Percentiles rank a stretch among this genome's conserved stretches.
phyloP scores from a whole-genome alignment of 306 rosid species.

The Phaseolus lunatus region DNA sequence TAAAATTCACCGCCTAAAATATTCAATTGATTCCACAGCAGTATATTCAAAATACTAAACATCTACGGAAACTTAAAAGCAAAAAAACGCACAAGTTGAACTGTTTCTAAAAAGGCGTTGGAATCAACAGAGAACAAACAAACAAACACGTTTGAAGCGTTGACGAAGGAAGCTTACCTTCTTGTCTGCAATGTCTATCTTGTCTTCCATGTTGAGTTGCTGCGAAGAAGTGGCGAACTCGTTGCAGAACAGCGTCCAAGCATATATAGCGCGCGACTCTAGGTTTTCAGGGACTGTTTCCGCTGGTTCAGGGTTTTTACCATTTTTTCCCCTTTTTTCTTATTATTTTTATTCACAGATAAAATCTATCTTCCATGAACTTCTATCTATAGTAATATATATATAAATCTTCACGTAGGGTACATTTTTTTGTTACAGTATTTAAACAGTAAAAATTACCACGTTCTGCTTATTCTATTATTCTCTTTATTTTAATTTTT shows the following conservation, averaged over 20 bases:
- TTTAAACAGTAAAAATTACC: too few species aligned
- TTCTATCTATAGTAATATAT: too few species aligned
- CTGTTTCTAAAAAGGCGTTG: neutral
- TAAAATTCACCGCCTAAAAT: neutral
- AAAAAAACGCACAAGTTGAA: neutral
- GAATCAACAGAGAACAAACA: neutral
- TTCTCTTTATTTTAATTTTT: too few species aligned
- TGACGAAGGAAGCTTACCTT: slow-evolving; percentile 46
- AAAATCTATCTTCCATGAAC: too few species aligned
- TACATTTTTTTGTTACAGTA: too few species aligned
- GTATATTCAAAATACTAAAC: neutral
- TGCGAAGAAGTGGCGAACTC: neutral
- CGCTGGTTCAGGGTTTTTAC: too few species aligned
- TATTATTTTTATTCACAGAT: too few species aligned
- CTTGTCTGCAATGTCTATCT: slow-evolving; percentile 68
- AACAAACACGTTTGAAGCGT: neutral
- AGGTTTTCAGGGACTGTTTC: too few species aligned
- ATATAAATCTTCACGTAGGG: too few species aligned
- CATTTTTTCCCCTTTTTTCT: too few species aligned
- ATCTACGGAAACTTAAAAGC: neutral
- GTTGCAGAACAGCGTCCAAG: neutral
- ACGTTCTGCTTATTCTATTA: too few species aligned
- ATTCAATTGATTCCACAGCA: neutral
- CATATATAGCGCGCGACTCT: too few species aligned
- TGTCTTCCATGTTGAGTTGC: slow-evolving; percentile 53